These are phyloP conservation scores for Candida odintsovae DNA, from an alignment of 805 yeast species.

Conservation along the genomic window DNA sequence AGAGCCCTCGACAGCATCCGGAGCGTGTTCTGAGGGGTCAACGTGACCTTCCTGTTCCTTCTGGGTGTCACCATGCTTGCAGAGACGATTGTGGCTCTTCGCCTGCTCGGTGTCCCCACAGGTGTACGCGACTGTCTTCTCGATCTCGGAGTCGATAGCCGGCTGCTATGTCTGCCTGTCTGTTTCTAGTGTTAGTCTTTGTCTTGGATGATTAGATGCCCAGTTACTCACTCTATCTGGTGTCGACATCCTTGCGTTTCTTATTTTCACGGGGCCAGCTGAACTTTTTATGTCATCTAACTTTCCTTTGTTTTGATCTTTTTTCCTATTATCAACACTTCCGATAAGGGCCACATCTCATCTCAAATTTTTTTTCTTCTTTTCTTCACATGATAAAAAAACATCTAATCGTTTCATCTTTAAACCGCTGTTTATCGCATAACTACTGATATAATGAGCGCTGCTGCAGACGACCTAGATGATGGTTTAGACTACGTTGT, in stretches of 20 bases:
- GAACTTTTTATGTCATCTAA: no score
- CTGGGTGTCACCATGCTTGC: conserved; percentile 20
- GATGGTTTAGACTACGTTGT: conserved; percentile 67
- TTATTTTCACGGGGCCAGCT: no score
- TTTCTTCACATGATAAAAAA: neutral
- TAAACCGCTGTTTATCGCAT: neutral
- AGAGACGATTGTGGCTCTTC: conserved; percentile 19
- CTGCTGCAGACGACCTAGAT: conserved; percentile 58
- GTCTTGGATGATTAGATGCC: neutral
- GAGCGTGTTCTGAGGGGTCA: conserved; percentile 19
- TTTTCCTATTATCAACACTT: neutral
- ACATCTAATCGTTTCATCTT: neutral
- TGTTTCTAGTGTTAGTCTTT: neutral
- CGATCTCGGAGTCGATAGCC: conserved; percentile 10
- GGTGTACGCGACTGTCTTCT: conserved; percentile 18
- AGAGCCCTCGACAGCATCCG: conserved; percentile 19
- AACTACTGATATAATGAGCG: conserved; percentile 5
- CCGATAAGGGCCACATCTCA: neutral
- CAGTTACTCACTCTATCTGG: neutral
- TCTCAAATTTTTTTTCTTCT: neutral
- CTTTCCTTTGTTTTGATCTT: neutral
- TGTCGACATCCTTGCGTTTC: neutral
- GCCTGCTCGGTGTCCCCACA: conserved; percentile 13
- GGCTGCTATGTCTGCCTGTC: conserved; percentile 2
- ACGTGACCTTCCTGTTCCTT: conserved; percentile 13